Percentiles rank a stretch among this genome's conserved stretches.
phyloP scores from a whole-genome alignment of 441 rosid species.

The Gossypium lobatum region DNA sequence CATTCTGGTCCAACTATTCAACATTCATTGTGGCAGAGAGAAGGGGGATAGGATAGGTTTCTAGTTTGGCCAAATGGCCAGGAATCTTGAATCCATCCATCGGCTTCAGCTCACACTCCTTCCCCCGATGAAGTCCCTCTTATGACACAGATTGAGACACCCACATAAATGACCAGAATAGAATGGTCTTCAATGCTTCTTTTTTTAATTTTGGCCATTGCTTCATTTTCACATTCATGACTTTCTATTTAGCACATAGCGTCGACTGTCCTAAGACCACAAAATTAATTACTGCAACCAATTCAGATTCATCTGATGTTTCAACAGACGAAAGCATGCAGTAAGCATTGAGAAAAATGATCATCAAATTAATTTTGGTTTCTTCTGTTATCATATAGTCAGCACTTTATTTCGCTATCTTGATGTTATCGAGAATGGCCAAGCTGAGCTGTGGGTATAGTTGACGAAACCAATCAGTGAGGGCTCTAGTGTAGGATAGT shows the following conservation, averaged over 20 bases:
- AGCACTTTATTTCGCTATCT: background rate
- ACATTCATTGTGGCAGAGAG: background rate
- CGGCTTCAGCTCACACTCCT: conserved; percentile 26
- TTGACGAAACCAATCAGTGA: conserved; percentile 5
- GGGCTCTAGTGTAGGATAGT: background rate
- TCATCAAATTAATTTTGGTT: background rate
- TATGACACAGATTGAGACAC: conserved; percentile 7
- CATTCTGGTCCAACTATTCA: background rate
- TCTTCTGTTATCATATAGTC: background rate
- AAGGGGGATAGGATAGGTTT: background rate
- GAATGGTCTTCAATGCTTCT: conserved; percentile 7
- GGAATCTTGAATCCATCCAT: conserved; percentile 13
- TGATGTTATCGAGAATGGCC: background rate
- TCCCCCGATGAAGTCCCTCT: conserved; percentile 14
- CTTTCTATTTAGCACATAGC: background rate
- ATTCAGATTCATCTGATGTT: too few species aligned
- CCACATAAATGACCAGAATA: background rate
- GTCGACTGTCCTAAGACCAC: too few species aligned
- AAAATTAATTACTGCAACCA: background rate
- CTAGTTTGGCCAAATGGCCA: background rate
- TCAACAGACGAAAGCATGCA: background rate
- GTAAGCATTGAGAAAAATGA: background rate
- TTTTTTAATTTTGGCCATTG: background rate
- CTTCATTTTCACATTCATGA: background rate
- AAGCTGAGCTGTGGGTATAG: conserved; percentile 6